Base-by-base conservation (phyloP, 345 rosid genomes). In the Psidium friedrichsthalianum region DNA sequence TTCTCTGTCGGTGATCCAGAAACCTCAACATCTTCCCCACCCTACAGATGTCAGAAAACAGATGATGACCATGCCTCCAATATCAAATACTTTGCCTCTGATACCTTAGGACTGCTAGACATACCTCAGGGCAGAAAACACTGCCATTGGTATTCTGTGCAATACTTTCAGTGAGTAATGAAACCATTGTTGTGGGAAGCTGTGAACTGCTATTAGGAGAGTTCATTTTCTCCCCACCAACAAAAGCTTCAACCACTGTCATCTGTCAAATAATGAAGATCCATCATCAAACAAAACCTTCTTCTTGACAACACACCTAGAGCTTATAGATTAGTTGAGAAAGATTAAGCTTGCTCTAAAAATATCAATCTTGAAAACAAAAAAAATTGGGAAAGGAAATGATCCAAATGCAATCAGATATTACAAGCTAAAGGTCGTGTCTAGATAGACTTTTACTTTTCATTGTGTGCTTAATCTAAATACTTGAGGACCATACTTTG, bases 1-100 rank as follows among this genome's bases (percentile, higher is more conserved):
- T 92, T 91, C 87, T 92, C 94, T 6, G 92, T 93, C 5, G 94
- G 95, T 55, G 92, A 87, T 4, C 91, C 92, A n/a, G 90, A 85
- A 57, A 93, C 86, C 86, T 89, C 92, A 58, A 89, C 84, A 57
- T 53, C 53, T 16, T n/a, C 42, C 13, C 59, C 59, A 82, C n/a
- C 84, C 84, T 82, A 56, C 15, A 82, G 44, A 82, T 53, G 84
- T 82, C 36, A 51, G 44, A 82, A 56, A 56, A 53, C 44, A 82
- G 55, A 25, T 27, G 42, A 82, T 53, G 5, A 82, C 58, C 13
- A 36, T 69, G 47, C 12, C 13, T 69, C 47, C 22, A 69, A 69
- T 1, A 25, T 2, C 25, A 69, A 36, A 16, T 51, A 27, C 84
- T 29, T 36, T 51, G 84, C 57, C 58, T 51, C 36, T 16, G 27